Evolutionary conservation across 179 eudicot species (phyloP), one percentile per base, ranked within the genome.

Genomic region (Patellifolia procumbens): DNA sequence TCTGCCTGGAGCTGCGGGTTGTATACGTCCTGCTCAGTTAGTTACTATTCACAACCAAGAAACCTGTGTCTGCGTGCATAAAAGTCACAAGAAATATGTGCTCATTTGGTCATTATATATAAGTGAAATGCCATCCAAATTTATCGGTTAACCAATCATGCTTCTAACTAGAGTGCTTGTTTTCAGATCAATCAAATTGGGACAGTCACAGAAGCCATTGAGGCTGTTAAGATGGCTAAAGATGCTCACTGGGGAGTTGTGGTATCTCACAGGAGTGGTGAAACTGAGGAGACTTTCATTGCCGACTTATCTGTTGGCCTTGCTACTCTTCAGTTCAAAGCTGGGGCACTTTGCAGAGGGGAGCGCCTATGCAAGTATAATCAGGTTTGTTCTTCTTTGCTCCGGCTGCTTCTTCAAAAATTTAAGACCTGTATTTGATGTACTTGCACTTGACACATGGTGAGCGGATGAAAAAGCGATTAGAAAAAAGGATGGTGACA

Each of bases 301-400:
- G 93, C 99, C 22, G 99, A 96, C 85, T 81, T 96, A 24, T 84
- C 96, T 15, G 99, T 93, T 46, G 99, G 97, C 77, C 90, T 96
- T 49, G 89, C 91, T 67, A 85, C 97, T 6, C 91, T 96, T 76
- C 99, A 91, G 86, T 86, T 96, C 75, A 93, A 93, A 88, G 92
- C 98, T 11, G 99, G 99, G 45, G 99, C 99, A 39, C 99, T 98
- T 61, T 91, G 97, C 83, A 87, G 98, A 81, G 98, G 97, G 69
- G 99, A 96, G 86, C 92, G 97, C 52, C 76, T 96, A n/a, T 89
- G 95, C 76, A 96, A 96, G 82, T 96, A 96, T 81, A 96, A 96
- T 81, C 99, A 96, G 99, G 99, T 95, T 52, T 35, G 72, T 67
- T 56, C 43, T 66, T 55, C 46, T 20, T 24, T n/a, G 16, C 34